Percentiles rank a stretch among this genome's conserved stretches.
These are phyloP conservation scores for Pseudocercospora fijiensis DNA, from an alignment of 2,329 filamentous ascomycete species.

Conservation along the genomic window DNA sequence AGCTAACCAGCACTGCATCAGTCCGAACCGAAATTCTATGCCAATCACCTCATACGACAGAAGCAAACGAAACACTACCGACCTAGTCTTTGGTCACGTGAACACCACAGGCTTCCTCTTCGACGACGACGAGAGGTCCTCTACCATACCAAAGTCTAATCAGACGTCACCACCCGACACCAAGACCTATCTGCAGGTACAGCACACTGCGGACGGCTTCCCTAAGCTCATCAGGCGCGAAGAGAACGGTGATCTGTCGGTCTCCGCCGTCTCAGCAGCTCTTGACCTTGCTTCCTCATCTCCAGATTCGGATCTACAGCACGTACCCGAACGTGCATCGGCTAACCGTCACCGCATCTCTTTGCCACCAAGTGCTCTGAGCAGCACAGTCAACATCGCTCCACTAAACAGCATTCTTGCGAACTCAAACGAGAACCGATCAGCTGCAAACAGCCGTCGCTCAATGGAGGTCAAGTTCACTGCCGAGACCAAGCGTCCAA, in stretches of 20 bases:
- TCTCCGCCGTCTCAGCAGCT: conserved; percentile 75
- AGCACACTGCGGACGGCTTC: conserved; percentile 78
- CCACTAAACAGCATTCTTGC: conserved; percentile 42
- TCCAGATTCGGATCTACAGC: conserved; percentile 56
- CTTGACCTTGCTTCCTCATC: conserved; percentile 73
- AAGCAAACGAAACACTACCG: conserved; percentile 57
- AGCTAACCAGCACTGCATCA: conserved; percentile 43
- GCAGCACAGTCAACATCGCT: conserved; percentile 37
- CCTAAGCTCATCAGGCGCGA: conserved; percentile 74
- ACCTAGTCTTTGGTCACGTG: conserved; percentile 68
- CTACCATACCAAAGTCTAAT: conserved; percentile 37
- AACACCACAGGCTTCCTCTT: conserved; percentile 85
- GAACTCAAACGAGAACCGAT: conserved; percentile 44
- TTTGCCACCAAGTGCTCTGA: conserved; percentile 39
- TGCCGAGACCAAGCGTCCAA: conserved; percentile 48
- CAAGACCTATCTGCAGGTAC: conserved; percentile 68
- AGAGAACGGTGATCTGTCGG: conserved; percentile 57
- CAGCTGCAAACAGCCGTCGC: conserved; percentile 44
- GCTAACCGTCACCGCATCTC: conserved; percentile 46
- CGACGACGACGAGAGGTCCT: conserved; percentile 60
- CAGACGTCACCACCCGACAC: conserved; percentile 61
- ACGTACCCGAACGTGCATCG: conserved; percentile 63
- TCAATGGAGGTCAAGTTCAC: conserved; percentile 50
- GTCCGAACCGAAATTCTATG: conserved; percentile 90
- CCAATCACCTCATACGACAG: conserved; percentile 73